Base-by-base conservation (phyloP, 768 basidiomycete species). In the Suillus subluteus region DNA sequence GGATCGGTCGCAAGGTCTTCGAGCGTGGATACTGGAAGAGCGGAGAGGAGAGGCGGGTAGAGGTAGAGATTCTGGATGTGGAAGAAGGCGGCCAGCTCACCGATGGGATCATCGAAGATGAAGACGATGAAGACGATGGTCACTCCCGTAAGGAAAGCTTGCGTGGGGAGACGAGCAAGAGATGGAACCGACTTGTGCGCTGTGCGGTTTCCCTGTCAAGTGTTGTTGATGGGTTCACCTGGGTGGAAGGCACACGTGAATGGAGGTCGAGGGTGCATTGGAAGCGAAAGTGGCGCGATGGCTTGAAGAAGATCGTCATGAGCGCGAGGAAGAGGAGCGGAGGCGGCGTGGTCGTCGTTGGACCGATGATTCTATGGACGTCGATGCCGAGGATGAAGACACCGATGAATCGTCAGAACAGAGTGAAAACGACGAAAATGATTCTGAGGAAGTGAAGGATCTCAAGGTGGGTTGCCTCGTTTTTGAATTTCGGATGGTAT, bases 21-120 rank as follows among this genome's bases (percentile, higher is more conserved):
- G 95, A 97, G 76, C 88, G 94, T 48, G 97, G 96, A 0, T 99
- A 91, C 76, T 99, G 98, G 98, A 93, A 91, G 74, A 82, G 82
- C n/a, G 86, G 85, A 40, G 91, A 90, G 62, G 89, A 89, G 65
- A 82, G 84, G 58, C 79, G 81, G 48, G 73, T 79, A 68, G 97
- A 99, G 81, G 83, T 93, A 64, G 95, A 96, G 72, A 89, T 96
- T 1, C 82, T 97, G 58, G 85, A 91, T 62, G 79, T 83, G 63
- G 81, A 83, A 12, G 89, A 92, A 72, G 79, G 75, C 1, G 80
- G 79, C 13, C 87, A 89, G 66, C 72, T 84, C 35, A 87, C 84
- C 1, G 94, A 96, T 71, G 95, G 93, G 3, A 85, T 87, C 68
- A 94, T 96, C 66, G 94, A 95, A 73, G 92, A 94, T 66, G 91